Evolutionary conservation across 805 yeast species (phyloP).

Genomic region (Groenewaldozyma tartarivorans): DNA sequence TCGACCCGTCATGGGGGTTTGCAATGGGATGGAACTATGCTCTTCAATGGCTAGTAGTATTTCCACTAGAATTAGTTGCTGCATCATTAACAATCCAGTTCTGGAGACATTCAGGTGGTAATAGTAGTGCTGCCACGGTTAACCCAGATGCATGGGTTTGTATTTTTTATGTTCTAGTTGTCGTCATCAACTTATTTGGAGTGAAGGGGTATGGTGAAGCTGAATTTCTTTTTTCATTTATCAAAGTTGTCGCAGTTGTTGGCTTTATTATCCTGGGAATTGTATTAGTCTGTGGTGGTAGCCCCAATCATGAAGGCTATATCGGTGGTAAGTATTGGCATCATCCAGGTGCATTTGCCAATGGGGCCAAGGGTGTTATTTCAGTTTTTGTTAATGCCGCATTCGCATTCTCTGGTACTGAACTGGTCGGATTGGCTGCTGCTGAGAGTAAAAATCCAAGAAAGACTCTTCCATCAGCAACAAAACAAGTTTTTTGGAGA

Average conservation of each 20-base stretch:
- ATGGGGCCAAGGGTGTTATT: conserved; percentile 54
- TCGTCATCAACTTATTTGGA: conserved; percentile 41
- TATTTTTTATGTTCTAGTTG: conserved; percentile 40
- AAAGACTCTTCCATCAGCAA: conserved; percentile 51
- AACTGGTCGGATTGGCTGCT: conserved; percentile 56
- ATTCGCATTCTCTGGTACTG: conserved; percentile 57
- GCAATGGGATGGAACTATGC: conserved; percentile 64
- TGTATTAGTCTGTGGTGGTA: conserved; percentile 48
- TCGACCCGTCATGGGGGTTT: conserved; percentile 55
- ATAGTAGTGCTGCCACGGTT: conserved; percentile 48
- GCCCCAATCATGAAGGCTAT: conserved; percentile 36
- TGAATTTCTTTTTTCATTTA: conserved; percentile 44
- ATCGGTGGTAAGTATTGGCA: conserved; percentile 49
- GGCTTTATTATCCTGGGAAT: conserved; percentile 53
- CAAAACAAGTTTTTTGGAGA: conserved; percentile 70
- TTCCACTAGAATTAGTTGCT: conserved; percentile 56
- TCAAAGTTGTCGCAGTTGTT: conserved; percentile 45
- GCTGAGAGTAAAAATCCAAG: conserved; percentile 61
- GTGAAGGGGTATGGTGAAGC: conserved; percentile 52
- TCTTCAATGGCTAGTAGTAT: conserved; percentile 48
- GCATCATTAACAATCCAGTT: conserved; percentile 44
- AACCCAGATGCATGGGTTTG: conserved; percentile 42
- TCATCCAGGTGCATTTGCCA: conserved; percentile 57
- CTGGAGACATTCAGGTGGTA: conserved; percentile 40
- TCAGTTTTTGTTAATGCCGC: conserved; percentile 61